phyloP scores from a whole-genome alignment of 331 rosid species.

The Malus hybrid region DNA sequence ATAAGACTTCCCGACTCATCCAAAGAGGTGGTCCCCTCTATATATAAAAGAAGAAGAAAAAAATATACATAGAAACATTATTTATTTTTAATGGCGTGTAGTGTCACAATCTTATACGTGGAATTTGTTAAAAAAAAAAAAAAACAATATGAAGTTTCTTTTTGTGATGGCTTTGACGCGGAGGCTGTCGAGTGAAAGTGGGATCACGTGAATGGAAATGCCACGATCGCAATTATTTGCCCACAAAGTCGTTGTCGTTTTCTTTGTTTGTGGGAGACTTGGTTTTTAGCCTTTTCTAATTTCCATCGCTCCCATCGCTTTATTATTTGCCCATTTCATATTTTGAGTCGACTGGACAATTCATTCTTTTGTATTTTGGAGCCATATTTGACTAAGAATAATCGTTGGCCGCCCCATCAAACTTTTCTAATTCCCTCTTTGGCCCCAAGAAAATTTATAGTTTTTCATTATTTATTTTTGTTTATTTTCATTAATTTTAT shows the following conservation, averaged over 20 bases:
- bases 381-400: neutral
- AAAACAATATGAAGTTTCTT: no score
- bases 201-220: neutral
- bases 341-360: neutral
- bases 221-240: neutral
- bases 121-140: no score
- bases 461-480: no score
- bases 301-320: neutral
- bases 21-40: no score
- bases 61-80: no score
- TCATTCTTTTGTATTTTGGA: no score
- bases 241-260: neutral
- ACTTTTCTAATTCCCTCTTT: neutral
- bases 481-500: no score
- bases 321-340: neutral
- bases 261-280: neutral
- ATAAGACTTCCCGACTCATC: fast-evolving
- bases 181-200: constrained; percentile 5
- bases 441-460: neutral
- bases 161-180: neutral
- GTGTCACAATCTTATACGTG: no score
- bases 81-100: no score
- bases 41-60: no score
- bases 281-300: neutral
- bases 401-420: neutral